Evolutionary conservation across 768 basidiomycete species (phyloP).

Genomic region (Fomitopsis pulvina): DNA sequence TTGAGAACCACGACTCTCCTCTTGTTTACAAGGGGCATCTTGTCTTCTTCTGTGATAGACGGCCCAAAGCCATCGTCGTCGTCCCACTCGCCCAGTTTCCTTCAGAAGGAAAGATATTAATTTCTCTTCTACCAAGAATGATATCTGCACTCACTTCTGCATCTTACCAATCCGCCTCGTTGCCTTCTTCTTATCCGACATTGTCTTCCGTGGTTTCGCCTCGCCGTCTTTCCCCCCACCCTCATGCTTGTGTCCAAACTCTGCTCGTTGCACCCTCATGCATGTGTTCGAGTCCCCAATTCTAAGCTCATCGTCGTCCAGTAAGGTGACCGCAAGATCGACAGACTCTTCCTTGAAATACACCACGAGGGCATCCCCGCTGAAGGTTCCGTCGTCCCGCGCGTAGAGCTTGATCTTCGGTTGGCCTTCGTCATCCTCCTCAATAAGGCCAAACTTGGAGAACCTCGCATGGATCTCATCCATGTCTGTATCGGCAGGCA

Average conservation of each 20-base stretch:
- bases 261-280: slow-evolving; percentile 71
- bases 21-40: slow-evolving; percentile 37
- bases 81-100: slow-evolving; percentile 92
- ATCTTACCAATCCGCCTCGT: slow-evolving; percentile 76
- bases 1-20: slow-evolving; percentile 87
- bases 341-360: slow-evolving; percentile 99
- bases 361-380: slow-evolving; percentile 91
- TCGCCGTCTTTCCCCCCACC: slow-evolving; percentile 33
- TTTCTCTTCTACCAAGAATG: background rate
- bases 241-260: slow-evolving; percentile 65
- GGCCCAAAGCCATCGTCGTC: slow-evolving; percentile 92
- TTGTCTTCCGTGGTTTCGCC: slow-evolving; percentile 44
- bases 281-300: slow-evolving; percentile 68
- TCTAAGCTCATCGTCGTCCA: slow-evolving; percentile 90
- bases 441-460: slow-evolving; percentile 84
- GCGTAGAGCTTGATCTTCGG: slow-evolving; percentile 97
- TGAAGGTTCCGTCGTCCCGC: slow-evolving; percentile 80
- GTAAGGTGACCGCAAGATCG: slow-evolving; percentile 66
- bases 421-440: slow-evolving; percentile 87
- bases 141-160: slow-evolving; percentile 57
- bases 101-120: slow-evolving; percentile 24
- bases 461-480: slow-evolving; percentile 85
- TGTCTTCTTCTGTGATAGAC: slow-evolving; percentile 48
- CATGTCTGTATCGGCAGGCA: slow-evolving; percentile 68
- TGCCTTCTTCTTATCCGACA: slow-evolving; percentile 71